Evolutionary conservation across 345 rosid species (phyloP).

Genomic region (Eucalyptus regnans): DNA sequence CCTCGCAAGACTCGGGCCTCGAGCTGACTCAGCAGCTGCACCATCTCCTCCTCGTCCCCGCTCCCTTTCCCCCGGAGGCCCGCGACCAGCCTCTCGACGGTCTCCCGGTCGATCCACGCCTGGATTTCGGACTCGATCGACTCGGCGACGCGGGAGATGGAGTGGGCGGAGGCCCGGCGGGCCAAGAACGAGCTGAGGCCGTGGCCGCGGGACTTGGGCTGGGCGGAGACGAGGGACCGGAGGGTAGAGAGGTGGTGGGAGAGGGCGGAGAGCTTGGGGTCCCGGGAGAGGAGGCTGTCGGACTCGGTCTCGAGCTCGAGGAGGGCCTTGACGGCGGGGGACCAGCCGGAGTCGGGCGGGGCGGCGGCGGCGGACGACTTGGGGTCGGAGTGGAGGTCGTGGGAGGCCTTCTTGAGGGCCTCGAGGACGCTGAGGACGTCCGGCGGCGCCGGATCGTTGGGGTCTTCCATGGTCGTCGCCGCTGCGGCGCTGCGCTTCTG

Average conservation of each 20-base stretch:
- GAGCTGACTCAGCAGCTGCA: conserved; percentile 23
- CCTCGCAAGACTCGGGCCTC: conserved; percentile 34
- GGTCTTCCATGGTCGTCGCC: background rate
- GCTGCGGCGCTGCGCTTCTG: background rate
- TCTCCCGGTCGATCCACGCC: conserved; percentile 69
- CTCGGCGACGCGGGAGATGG: conserved; percentile 56
- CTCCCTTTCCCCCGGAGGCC: conserved; percentile 6
- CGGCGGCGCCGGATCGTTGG: background rate
- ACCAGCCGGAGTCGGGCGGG: conserved; percentile 19
- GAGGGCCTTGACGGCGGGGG: conserved; percentile 43
- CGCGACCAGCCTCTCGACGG: conserved; percentile 21
- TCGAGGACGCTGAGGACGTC: conserved; percentile 21
- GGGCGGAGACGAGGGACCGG: conserved; percentile 23
- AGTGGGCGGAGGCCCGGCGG: conserved; percentile 40
- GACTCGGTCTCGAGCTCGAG: conserved; percentile 57
- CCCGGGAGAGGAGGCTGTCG: conserved; percentile 34
- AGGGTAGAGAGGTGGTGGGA: conserved; percentile 34
- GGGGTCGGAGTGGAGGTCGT: conserved; percentile 37
- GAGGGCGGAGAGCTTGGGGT: conserved; percentile 38
- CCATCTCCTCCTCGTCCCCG: conserved; percentile 24
- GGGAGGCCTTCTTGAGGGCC: conserved; percentile 62
- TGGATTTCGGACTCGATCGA: conserved; percentile 57
- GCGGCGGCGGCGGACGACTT: background rate
- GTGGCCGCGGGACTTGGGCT: conserved; percentile 15
- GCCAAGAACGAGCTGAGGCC: conserved; percentile 33